Evolutionary conservation across 2,329 filamentous ascomycete genomes (phyloP).

Genomic region (Aspergillus fumigatiaffinis): DNA sequence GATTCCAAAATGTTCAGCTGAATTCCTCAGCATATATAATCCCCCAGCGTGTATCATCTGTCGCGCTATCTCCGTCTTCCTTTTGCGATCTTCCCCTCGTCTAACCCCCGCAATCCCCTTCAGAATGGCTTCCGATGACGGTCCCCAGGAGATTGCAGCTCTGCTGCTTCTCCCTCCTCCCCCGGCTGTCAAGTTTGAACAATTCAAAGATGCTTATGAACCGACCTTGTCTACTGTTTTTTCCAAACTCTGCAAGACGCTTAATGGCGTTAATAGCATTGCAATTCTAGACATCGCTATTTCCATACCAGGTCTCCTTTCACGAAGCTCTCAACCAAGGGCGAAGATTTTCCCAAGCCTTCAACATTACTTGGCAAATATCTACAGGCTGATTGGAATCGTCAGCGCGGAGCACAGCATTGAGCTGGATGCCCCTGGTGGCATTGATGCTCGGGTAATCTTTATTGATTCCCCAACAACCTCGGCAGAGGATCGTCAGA

Average conservation of each 20-base stretch:
- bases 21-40: neutral
- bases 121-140: constrained; percentile 20
- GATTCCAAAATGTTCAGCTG: neutral
- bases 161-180: constrained; percentile 64
- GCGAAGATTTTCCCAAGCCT: constrained; percentile 61
- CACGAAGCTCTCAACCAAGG: constrained; percentile 48
- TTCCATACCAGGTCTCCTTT: constrained; percentile 58
- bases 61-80: neutral
- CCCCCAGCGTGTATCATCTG: neutral
- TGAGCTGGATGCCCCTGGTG: constrained; percentile 62
- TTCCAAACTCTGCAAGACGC: constrained; percentile 41
- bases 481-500: constrained; percentile 5
- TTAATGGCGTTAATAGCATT: constrained; percentile 28
- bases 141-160: constrained; percentile 21
- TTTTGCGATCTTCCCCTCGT: neutral
- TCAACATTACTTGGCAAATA: constrained; percentile 68
- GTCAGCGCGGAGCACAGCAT: constrained; percentile 63
- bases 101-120: constrained; percentile 4
- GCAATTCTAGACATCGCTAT: constrained; percentile 58
- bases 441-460: constrained; percentile 72
- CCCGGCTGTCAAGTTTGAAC: constrained; percentile 47
- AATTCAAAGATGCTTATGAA: constrained; percentile 58
- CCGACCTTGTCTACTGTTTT: constrained; percentile 56
- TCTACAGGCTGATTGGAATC: constrained; percentile 74
- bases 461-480: constrained; percentile 59